Evolutionary conservation across 441 rosid genomes (phyloP).

Genomic region (Bruguiera hainesii): DNA sequence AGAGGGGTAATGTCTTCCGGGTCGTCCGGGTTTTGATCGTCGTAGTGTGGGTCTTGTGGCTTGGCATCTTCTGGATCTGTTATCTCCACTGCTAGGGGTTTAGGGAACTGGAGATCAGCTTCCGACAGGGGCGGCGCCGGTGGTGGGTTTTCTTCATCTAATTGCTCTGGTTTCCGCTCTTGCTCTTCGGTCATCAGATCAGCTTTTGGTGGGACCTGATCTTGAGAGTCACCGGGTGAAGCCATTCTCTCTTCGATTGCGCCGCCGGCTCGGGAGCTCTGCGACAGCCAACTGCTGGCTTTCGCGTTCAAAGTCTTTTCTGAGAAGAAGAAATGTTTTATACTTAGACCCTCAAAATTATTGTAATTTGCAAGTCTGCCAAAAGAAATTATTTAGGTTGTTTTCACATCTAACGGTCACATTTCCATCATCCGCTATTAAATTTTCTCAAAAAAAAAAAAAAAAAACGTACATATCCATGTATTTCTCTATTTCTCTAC

Average conservation of each 20-base stretch:
- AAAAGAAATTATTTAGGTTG: too few relatives aligned
- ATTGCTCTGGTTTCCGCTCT: neutral
- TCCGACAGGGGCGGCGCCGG: neutral
- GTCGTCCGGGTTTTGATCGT: conserved; percentile 31
- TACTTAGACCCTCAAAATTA: too few relatives aligned
- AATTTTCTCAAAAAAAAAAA: too few relatives aligned
- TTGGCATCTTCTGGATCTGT: conserved; percentile 23
- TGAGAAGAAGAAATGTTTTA: too few relatives aligned
- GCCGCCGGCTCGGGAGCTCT: too few relatives aligned
- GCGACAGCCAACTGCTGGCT: too few relatives aligned
- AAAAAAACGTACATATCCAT: neutral
- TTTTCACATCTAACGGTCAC: conserved; percentile 38
- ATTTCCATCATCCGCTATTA: neutral
- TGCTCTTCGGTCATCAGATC: conserved; percentile 9
- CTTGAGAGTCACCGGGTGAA: conserved; percentile 10
- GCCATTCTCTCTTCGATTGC: neutral
- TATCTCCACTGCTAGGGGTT: conserved; percentile 22
- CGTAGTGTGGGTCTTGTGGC: conserved; percentile 15
- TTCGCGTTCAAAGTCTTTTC: too few relatives aligned
- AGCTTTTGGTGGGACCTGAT: conserved; percentile 1
- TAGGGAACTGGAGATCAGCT: conserved; percentile 23
- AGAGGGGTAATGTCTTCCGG: conserved; percentile 26
- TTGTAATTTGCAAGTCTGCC: too few relatives aligned
- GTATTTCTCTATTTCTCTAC: conserved; percentile 11
- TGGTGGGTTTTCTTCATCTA: neutral